These are phyloP conservation scores for Bisporella sp. DNA, from an alignment of 2,329 filamentous ascomycete species.

Conservation along the genomic window DNA sequence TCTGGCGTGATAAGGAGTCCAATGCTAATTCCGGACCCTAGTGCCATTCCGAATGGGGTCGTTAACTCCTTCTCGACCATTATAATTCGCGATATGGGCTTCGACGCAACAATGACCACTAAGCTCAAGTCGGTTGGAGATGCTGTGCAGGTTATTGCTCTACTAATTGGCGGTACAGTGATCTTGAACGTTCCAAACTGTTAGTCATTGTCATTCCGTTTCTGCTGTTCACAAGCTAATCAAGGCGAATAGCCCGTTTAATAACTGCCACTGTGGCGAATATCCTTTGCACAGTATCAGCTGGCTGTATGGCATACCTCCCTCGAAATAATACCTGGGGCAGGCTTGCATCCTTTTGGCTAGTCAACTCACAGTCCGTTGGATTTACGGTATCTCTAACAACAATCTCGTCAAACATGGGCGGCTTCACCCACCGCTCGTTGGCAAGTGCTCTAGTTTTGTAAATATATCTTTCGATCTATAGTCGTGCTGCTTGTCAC, in stretches of 20 bases:
- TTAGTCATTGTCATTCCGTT: too few species aligned
- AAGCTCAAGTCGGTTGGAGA: background rate
- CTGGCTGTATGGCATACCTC: background rate
- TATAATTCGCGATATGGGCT: slow-evolving; percentile 29
- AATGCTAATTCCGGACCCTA: background rate
- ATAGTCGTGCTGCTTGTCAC: background rate
- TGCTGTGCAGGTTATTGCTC: background rate
- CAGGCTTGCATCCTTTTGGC: slow-evolving; percentile 30
- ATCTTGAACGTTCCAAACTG: background rate
- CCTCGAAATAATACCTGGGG: slow-evolving; percentile 20
- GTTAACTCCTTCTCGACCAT: slow-evolving; percentile 31
- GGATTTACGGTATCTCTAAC: slow-evolving; percentile 30
- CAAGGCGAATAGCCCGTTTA: background rate
- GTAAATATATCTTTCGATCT: background rate
- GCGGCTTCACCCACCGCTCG: background rate
- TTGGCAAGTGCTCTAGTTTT: background rate
- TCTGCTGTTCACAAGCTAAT: too few species aligned
- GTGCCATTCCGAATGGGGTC: slow-evolving; percentile 17
- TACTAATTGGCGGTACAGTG: background rate
- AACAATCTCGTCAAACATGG: slow-evolving; percentile 9
- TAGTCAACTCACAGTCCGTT: slow-evolving; percentile 31
- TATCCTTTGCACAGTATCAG: background rate
- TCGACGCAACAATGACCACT: slow-evolving; percentile 22
- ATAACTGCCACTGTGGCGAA: background rate
- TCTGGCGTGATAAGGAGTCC: background rate